These are phyloP conservation scores for Macrolepiota dolichaula DNA, from an alignment of 768 basidiomycete species.

Conservation along the genomic window DNA sequence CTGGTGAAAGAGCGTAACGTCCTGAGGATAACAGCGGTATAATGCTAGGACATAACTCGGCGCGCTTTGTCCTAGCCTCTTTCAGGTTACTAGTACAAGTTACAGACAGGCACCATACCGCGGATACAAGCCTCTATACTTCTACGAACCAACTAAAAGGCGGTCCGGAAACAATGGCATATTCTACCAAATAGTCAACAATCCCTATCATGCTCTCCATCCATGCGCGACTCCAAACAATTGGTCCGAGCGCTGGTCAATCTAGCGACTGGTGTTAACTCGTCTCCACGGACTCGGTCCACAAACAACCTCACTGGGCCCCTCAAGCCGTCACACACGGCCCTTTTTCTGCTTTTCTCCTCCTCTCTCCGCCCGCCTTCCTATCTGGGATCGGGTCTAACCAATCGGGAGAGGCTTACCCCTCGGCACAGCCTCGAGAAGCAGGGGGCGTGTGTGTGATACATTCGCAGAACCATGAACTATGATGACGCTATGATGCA, in stretches of 20 bases:
- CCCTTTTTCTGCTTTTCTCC: background rate
- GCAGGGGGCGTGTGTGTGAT: background rate
- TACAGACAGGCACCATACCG: background rate
- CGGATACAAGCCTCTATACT: background rate
- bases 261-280: background rate
- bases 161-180: background rate
- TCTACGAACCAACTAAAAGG: background rate
- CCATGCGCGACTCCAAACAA: too few species aligned
- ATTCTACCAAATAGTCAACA: background rate
- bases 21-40: background rate
- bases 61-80: background rate
- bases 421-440: background rate
- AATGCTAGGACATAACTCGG: background rate
- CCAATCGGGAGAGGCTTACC: background rate
- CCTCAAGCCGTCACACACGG: background rate
- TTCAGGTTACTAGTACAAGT: background rate
- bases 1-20: background rate
- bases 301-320: background rate
- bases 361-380: background rate
- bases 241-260: too few species aligned
- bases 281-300: background rate
- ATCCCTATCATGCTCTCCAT: too few species aligned
- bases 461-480: background rate
- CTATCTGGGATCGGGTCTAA: background rate
- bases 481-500: background rate